Evolutionary conservation across 305 asterid species (phyloP).

Genomic region (Rubia balearica): DNA sequence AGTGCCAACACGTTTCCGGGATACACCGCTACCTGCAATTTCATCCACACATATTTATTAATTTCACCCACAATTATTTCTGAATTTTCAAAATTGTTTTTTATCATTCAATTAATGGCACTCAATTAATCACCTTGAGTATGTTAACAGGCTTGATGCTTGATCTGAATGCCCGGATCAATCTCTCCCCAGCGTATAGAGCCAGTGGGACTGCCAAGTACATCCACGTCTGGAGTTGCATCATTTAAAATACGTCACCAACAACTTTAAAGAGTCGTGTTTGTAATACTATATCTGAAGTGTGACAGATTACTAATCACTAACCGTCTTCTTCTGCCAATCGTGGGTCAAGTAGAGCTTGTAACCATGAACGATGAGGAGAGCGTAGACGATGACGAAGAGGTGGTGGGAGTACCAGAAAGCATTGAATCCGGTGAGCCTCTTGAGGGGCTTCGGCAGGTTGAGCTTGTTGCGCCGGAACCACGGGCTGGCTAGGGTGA

Average conservation of each 20-base stretch:
- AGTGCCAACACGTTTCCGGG: slow-evolving; percentile 69
- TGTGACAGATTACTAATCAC: neutral
- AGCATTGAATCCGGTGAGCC: slow-evolving; percentile 86
- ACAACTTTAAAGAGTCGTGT: neutral
- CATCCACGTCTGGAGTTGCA: slow-evolving; percentile 69
- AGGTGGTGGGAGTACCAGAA: slow-evolving; percentile 93
- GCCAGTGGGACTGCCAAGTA: slow-evolving; percentile 71
- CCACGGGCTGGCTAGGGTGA: slow-evolving; percentile 78
- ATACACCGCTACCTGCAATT: slow-evolving; percentile 63
- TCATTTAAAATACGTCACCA: neutral
- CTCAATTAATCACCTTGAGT: slow-evolving; percentile 41
- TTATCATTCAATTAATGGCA: neutral
- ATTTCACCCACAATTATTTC: neutral
- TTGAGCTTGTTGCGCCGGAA: slow-evolving; percentile 45
- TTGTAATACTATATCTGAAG: neutral
- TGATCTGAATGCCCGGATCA: slow-evolving; percentile 66
- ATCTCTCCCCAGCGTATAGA: slow-evolving; percentile 79
- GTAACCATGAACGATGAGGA: slow-evolving; percentile 73
- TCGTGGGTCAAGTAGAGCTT: slow-evolving; percentile 63
- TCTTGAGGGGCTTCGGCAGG: slow-evolving; percentile 56
- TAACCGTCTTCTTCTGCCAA: slow-evolving; percentile 82
- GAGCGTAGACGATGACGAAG: slow-evolving; percentile 59
- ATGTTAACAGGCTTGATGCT: slow-evolving; percentile 56
- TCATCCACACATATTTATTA: neutral
- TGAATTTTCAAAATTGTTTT: neutral